phyloP scores from a whole-genome alignment of 2,329 filamentous ascomycete genomes.

The Didymella segeticola region DNA sequence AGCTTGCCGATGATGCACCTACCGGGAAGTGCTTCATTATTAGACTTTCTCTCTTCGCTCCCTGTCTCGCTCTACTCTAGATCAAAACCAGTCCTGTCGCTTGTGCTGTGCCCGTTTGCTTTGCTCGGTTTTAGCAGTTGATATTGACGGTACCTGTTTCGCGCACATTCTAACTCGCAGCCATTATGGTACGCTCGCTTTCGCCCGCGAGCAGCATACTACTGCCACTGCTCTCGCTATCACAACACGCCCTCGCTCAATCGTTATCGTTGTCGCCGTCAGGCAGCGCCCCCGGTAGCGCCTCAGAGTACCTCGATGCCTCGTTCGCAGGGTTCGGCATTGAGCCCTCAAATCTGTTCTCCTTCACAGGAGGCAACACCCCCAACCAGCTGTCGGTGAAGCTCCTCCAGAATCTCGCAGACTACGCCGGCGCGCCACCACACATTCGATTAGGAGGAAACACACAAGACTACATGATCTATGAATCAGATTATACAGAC shows the following conservation, averaged over 20 bases:
- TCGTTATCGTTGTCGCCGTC: conserved; percentile 42
- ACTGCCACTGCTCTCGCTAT: conserved; percentile 28
- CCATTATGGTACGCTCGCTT: conserved; percentile 32
- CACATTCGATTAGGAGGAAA: conserved; percentile 60
- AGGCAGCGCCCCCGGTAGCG: conserved; percentile 34
- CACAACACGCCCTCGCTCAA: conserved; percentile 36
- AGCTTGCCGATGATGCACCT: conserved; percentile 14
- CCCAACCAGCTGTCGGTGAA: conserved; percentile 57
- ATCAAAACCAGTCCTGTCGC: conserved; percentile 15
- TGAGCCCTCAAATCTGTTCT: conserved; percentile 61
- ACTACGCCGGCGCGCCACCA: conserved; percentile 57
- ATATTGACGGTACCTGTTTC: conserved; percentile 10
- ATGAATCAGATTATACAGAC: conserved; percentile 44
- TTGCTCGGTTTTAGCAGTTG: conserved; percentile 7
- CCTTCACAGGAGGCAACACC: conserved; percentile 54
- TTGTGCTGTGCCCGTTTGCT: conserved; percentile 5
- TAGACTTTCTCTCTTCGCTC: conserved; percentile 12
- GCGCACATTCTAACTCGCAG: conserved; percentile 4
- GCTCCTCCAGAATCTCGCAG: conserved; percentile 57
- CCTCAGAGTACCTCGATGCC: conserved; percentile 49
- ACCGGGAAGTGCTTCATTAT: conserved; percentile 13
- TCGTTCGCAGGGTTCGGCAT: conserved; percentile 61
- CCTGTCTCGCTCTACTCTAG: conserved; percentile 6
- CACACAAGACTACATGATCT: conserved; percentile 60
- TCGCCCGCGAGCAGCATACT: conserved; percentile 13